Conservation (phyloP, 1,284 basidiomycete genomes). For the Coriolopsis trogii region DNA sequence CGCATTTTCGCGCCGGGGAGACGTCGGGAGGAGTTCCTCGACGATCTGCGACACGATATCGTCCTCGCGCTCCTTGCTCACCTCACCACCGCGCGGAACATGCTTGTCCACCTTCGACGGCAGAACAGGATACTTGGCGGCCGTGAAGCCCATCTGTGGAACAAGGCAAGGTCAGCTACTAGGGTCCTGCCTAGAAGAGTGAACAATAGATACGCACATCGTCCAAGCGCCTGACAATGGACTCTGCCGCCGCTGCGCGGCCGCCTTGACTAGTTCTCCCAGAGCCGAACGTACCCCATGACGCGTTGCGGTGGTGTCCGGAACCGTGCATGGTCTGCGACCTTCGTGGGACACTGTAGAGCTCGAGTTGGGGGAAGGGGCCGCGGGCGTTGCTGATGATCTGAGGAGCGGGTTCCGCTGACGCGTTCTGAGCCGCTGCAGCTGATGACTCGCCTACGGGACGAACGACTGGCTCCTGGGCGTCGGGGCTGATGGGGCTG, state of each 20-base stretch:
- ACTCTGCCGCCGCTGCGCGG: slow-evolving; percentile 20
- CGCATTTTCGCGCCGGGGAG: slow-evolving; percentile 15
- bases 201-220: slow-evolving; percentile 22
- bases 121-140: slow-evolving; percentile 54
- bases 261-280: slow-evolving; percentile 7
- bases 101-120: slow-evolving; percentile 53
- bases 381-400: slow-evolving; percentile 63
- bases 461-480: slow-evolving; percentile 6
- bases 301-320: slow-evolving; percentile 20
- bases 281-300: slow-evolving; percentile 12
- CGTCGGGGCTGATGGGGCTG: slow-evolving; percentile 12
- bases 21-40: slow-evolving; percentile 47
- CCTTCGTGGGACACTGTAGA: slow-evolving; percentile 47
- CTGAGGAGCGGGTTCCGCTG: slow-evolving; percentile 29
- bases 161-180: slow-evolving; percentile 8
- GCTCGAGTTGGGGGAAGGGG: slow-evolving; percentile 61
- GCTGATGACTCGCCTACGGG: slow-evolving; percentile 7
- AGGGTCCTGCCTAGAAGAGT: slow-evolving; percentile 8
- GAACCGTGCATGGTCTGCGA: slow-evolving; percentile 32
- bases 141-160: slow-evolving; percentile 72
- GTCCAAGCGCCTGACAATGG: slow-evolving; percentile 26
- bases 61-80: slow-evolving; percentile 38
- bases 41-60: slow-evolving; percentile 60
- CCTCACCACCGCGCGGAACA: slow-evolving; percentile 39
- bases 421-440: slow-evolving; percentile 1